phyloP scores from a whole-genome alignment of 2,329 filamentous ascomycete species.

The Cordyceps farinosa region DNA sequence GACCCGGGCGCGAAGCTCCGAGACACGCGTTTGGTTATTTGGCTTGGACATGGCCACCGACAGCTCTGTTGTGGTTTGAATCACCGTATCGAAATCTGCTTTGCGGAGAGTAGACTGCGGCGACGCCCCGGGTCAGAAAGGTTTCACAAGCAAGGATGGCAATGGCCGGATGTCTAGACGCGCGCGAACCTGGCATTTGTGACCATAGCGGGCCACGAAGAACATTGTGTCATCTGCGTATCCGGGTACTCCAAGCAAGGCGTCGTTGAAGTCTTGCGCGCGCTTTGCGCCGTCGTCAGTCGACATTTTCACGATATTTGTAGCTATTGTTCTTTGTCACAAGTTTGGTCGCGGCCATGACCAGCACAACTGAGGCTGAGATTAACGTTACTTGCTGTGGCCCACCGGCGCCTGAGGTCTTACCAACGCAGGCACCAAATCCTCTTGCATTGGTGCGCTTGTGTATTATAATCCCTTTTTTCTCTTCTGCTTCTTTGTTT shows the following conservation, averaged over 20 bases:
- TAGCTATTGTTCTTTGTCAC: not conserved
- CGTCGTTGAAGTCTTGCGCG: slow-evolving; percentile 27
- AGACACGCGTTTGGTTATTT: slow-evolving; percentile 13
- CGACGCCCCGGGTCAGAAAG: not conserved
- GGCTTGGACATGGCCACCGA: slow-evolving; percentile 21
- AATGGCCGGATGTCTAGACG: not conserved
- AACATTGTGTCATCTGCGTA: slow-evolving; percentile 32
- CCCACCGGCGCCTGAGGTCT: not conserved
- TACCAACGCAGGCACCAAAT: not conserved
- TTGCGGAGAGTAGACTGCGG: slow-evolving; percentile 24
- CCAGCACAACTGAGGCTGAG: slow-evolving; percentile 3
- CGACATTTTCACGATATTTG: slow-evolving; percentile 6
- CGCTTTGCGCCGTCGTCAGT: slow-evolving; percentile 23
- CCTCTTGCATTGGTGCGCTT: not conserved
- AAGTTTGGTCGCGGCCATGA: not conserved
- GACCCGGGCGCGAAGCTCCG: slow-evolving; percentile 24
- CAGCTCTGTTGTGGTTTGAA: slow-evolving; percentile 19
- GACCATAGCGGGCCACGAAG: slow-evolving; percentile 28
- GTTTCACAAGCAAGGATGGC: not conserved
- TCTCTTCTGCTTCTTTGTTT: too few relatives aligned
- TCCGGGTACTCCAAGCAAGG: slow-evolving; percentile 27
- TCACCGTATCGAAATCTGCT: slow-evolving; percentile 27
- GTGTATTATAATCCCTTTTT: not conserved
- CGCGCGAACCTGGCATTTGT: slow-evolving; percentile 25
- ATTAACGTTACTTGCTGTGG: not conserved